A percentile compares a stretch with the other conserved stretches of the same genome.
phyloP scores from a whole-genome alignment of 228 moss, liverwort and hornwort genomes.

The Sphagnum magellanicum region DNA sequence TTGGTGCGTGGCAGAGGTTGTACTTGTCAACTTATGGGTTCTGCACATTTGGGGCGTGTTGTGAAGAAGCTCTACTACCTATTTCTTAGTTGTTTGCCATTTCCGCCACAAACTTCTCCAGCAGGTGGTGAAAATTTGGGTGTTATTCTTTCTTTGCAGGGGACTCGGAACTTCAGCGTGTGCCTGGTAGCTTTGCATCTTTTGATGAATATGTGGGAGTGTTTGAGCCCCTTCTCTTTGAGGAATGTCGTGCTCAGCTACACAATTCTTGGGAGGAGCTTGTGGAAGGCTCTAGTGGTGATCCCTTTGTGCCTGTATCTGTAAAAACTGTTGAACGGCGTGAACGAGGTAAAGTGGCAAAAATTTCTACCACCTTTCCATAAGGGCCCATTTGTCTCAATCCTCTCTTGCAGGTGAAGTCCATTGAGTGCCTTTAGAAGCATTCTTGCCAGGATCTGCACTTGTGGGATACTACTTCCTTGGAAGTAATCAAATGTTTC shows the following conservation, averaged over 20 bases:
- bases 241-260: conserved; percentile 94
- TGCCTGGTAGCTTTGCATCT: conserved; percentile 79
- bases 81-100: not conserved
- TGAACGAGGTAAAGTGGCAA: conserved; percentile 85
- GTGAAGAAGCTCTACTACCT: no score
- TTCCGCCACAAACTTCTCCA: not conserved
- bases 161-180: conserved; percentile 72
- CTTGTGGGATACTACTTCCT: not conserved
- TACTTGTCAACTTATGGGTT: no score
- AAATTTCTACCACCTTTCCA: not conserved
- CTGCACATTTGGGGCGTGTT: no score
- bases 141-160: conserved; percentile 25
- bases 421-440: not conserved
- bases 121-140: conserved; percentile 3
- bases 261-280: conserved; percentile 96
- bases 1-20: not conserved
- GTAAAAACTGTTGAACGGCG: conserved; percentile 81
- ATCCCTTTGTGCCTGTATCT: conserved; percentile 68
- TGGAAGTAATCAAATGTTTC: no score
- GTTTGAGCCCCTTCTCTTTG: conserved; percentile 90
- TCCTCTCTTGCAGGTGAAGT: not conserved
- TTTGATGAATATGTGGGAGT: conserved; percentile 92
- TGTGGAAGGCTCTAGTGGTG: conserved; percentile 70
- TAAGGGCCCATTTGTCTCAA: not conserved
- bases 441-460: not conserved